Conservation (phyloP, 164 flowering plant genomes). For the Vitis vinifera region DNA sequence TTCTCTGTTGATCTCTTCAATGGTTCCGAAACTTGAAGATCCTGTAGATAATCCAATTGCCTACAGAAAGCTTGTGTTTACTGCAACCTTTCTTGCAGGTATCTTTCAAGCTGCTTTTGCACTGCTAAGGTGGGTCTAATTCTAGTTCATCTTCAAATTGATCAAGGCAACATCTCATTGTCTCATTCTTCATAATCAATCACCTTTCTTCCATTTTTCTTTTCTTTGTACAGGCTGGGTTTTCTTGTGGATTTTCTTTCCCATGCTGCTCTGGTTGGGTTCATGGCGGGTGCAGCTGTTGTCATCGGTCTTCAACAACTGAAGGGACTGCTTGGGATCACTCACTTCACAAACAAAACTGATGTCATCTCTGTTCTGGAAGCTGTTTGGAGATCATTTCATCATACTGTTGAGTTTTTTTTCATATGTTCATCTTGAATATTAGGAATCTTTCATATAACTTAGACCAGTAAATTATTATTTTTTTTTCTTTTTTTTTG, state of each 20-base stretch:
- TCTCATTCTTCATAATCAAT: not conserved
- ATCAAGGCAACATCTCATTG: not conserved
- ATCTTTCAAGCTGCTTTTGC: conserved; percentile 68
- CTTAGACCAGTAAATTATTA: not conserved
- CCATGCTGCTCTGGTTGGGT: conserved; percentile 85
- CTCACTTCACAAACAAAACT: conserved; percentile 63
- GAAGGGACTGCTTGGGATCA: conserved; percentile 69
- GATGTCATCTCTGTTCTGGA: conserved; percentile 67
- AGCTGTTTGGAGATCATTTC: conserved; percentile 47
- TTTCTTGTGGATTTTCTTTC: conserved; percentile 81
- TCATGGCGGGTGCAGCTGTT: conserved; percentile 87
- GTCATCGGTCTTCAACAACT: conserved; percentile 79
- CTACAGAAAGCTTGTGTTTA: conserved; percentile 55
- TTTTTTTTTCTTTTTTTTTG: not conserved
- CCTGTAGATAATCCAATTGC: conserved; percentile 42
- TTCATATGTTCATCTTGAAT: not conserved
- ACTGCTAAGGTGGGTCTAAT: conserved; percentile 45
- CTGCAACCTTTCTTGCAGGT: conserved; percentile 80
- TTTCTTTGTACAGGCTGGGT: conserved; percentile 50
- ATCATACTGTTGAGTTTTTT: conserved; percentile 34
- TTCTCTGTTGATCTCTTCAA: conserved; percentile 28
- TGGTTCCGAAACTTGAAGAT: conserved; percentile 36
- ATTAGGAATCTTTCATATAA: too few relatives aligned
- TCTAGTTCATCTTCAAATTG: not conserved
- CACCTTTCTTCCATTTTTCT: not conserved